Evolutionary conservation across 1,284 basidiomycete species (phyloP).

Genomic region (Sparassis latifolia): DNA sequence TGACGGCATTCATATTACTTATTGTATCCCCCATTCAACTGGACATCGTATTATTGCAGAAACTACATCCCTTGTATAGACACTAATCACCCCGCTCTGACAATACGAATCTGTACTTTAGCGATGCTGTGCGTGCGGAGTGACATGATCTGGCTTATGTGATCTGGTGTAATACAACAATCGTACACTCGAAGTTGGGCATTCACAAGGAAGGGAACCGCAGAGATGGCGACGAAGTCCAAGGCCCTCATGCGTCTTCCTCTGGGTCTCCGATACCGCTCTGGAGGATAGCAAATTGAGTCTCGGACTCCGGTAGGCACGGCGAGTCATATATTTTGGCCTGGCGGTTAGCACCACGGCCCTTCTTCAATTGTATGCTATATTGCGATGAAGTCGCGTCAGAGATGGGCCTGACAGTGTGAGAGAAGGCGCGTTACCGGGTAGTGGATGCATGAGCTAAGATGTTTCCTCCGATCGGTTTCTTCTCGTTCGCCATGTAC

Average conservation of each 20-base stretch:
- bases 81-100: no score
- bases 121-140: no score
- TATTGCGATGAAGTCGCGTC: not conserved
- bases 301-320: conserved; percentile 95
- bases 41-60: no score
- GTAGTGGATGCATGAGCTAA: conserved; percentile 96
- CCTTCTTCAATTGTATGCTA: conserved; percentile 90
- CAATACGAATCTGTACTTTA: no score
- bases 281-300: conserved; percentile 87
- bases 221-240: no score
- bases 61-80: no score
- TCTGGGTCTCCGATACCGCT: conserved; percentile 91
- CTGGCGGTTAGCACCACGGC: conserved; percentile 86
- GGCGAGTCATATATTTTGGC: conserved; percentile 99
- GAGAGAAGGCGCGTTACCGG: conserved; percentile 40
- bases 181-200: no score
- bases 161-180: no score
- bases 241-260: conserved; percentile 52
- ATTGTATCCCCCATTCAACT: no score
- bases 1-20: no score
- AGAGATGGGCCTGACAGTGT: not conserved
- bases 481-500: conserved; percentile 89
- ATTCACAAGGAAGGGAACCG: no score
- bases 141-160: no score
- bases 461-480: conserved; percentile 96